Evolutionary conservation across 345 rosid species (phyloP).

Genomic region (Citrus cavaleriei): DNA sequence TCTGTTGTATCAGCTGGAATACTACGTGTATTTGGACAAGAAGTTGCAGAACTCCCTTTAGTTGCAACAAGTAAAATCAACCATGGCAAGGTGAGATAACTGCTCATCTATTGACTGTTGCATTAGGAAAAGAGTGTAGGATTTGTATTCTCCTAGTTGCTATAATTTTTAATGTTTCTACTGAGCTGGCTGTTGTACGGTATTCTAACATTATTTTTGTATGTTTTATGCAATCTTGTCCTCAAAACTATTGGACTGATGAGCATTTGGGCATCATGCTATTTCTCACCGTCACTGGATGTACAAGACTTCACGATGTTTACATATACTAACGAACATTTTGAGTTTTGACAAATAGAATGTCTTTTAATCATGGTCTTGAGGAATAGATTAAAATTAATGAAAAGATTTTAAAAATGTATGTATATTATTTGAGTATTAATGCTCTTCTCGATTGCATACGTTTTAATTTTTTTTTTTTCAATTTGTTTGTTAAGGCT

Average conservation of each 20-base stretch:
- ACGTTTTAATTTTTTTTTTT: background rate
- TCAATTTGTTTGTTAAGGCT: background rate
- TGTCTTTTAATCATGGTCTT: background rate
- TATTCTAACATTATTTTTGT: background rate
- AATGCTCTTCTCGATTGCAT: background rate
- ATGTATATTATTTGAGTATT: background rate
- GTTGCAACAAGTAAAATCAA: conserved; percentile 73
- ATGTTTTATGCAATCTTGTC: background rate
- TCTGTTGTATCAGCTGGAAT: conserved; percentile 81
- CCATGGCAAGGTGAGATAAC: conserved; percentile 65
- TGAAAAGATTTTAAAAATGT: background rate
- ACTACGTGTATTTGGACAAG: conserved; percentile 76
- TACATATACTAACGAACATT: background rate
- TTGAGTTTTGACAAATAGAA: background rate
- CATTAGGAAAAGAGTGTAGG: background rate
- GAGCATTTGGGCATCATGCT: background rate
- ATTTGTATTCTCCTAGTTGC: background rate
- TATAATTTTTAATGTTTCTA: background rate
- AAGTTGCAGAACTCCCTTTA: conserved; percentile 90
- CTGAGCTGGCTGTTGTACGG: background rate
- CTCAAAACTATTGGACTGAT: background rate
- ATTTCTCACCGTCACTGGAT: background rate
- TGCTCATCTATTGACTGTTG: background rate
- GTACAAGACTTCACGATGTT: background rate
- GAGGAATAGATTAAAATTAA: background rate